Conservation (phyloP, 2,329 filamentous ascomycete genomes). For the Cytospora mali region DNA sequence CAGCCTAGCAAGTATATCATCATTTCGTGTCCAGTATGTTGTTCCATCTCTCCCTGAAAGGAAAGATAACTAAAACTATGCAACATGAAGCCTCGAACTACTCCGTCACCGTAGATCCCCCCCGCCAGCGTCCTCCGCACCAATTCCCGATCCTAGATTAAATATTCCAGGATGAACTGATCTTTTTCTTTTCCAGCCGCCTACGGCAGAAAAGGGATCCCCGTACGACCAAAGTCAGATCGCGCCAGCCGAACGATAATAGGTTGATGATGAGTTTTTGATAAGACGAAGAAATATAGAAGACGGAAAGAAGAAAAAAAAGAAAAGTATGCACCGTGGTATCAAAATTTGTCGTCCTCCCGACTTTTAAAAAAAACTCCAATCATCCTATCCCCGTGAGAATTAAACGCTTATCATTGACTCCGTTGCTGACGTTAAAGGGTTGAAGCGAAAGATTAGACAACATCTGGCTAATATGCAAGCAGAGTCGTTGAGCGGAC, state of each 20-base stretch:
- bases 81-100: slow-evolving; percentile 22
- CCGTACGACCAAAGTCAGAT: slow-evolving; percentile 4
- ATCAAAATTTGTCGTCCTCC: slow-evolving; percentile 22
- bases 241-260: slow-evolving; percentile 15
- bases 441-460: slow-evolving; percentile 14
- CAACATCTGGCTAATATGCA: background rate
- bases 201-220: slow-evolving; percentile 10
- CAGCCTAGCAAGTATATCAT: slow-evolving; percentile 18
- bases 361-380: slow-evolving; percentile 19
- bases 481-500: background rate
- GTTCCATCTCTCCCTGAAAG: background rate
- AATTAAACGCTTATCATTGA: slow-evolving; percentile 26
- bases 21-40: slow-evolving; percentile 23
- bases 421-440: slow-evolving; percentile 20
- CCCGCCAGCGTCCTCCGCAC: background rate
- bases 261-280: background rate
- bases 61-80: slow-evolving; percentile 16
- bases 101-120: slow-evolving; percentile 3
- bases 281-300: slow-evolving; percentile 13
- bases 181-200: slow-evolving; percentile 12
- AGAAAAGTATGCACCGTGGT: slow-evolving; percentile 25
- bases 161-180: background rate
- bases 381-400: slow-evolving; percentile 17
- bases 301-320: slow-evolving; percentile 12
- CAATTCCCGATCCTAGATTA: background rate